Conservation (phyloP, 2,329 filamentous ascomycete genomes). For the Talaromyces sp. region DNA sequence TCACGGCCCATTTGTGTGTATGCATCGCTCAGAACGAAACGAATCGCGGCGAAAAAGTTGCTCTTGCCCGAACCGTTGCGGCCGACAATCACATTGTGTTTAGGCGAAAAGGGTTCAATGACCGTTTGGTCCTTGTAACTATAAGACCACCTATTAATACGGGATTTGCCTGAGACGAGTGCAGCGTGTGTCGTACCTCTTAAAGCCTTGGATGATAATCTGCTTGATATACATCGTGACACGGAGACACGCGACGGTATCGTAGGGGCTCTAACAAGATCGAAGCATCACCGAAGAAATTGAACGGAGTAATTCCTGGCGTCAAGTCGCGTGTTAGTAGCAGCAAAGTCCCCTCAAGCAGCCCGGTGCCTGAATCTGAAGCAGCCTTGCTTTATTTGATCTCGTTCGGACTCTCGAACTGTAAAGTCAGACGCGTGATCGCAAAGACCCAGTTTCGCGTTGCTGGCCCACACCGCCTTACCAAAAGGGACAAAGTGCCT, state of each 20-base stretch:
- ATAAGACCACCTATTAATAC: not conserved
- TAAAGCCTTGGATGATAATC: constrained; percentile 99
- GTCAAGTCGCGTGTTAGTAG: not conserved
- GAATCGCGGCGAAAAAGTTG: constrained; percentile 98
- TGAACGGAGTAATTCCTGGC: not conserved
- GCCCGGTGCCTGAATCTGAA: not conserved
- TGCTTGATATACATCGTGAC: constrained; percentile 94
- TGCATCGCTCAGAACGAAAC: constrained; percentile 95
- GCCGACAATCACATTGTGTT: constrained; percentile 96
- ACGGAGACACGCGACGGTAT: constrained; percentile 14
- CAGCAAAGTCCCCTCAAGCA: not conserved
- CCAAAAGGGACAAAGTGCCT: constrained; percentile 8
- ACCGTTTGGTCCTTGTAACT: constrained; percentile 99
- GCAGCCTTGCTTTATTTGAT: not conserved
- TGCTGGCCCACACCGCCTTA: constrained; percentile 6
- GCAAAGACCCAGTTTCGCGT: constrained; percentile 1
- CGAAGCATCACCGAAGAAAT: not conserved
- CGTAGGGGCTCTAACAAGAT: not conserved
- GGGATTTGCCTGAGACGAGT: not conserved
- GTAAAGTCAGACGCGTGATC: not conserved
- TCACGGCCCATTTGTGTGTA: constrained; percentile 95
- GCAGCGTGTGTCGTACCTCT: constrained; percentile 61
- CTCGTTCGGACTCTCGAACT: not conserved
- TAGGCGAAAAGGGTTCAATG: constrained; percentile 95
- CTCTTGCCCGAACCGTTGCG: constrained; percentile 99